Evolutionary conservation across 306 rosid species (phyloP), one percentile per base, ranked within the genome.

Genomic region (Leucaena leucocephala): DNA sequence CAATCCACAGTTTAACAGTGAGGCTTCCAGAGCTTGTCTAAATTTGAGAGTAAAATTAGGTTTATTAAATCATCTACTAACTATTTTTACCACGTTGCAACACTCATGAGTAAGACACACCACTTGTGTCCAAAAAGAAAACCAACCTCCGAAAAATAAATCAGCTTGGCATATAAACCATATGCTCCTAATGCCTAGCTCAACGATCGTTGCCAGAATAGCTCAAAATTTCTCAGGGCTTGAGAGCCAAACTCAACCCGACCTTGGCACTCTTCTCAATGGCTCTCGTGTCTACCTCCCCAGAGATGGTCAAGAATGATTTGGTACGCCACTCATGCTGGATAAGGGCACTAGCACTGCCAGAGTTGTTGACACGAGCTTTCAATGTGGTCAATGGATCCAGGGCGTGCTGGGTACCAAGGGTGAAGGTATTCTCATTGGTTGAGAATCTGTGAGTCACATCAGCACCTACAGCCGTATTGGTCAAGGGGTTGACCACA

Each of bases 281-380:
- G 54, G 97, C 89, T 86, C 82, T 88, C 71, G 97, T 86, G 87
- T 94, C 98, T 34, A 94, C 95, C 90, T 92, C 98, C 54, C 97
- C 97, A 19, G 95, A 88, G 74, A 94, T 59, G 62, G 97, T 89
- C 79, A 94, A 82, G 68, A 90, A 80, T 3, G 98, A 94, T 40
- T 92, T 94, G 65, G 98, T 97, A 21, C 98, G 97, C 98, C 98
- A 94, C 84, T 94, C 97, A 2, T 94, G 97, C 93, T 91, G 98
- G 84, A 94, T 85, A 59, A 94, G 97, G 78, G 98, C 98, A 71
- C 84, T 92, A 19, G 88, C 93, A 84, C 63, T 88, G 73, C 97
- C 98, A 34, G 61, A 65, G 79, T 91, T 94, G 91, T 90, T 94
- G 64, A 89, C 89, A 0, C 97, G 91, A 17, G 89, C 97, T 83